These are phyloP conservation scores for Aureobasidium pullulans DNA, from an alignment of 2,329 filamentous ascomycete species.

Conservation along the genomic window DNA sequence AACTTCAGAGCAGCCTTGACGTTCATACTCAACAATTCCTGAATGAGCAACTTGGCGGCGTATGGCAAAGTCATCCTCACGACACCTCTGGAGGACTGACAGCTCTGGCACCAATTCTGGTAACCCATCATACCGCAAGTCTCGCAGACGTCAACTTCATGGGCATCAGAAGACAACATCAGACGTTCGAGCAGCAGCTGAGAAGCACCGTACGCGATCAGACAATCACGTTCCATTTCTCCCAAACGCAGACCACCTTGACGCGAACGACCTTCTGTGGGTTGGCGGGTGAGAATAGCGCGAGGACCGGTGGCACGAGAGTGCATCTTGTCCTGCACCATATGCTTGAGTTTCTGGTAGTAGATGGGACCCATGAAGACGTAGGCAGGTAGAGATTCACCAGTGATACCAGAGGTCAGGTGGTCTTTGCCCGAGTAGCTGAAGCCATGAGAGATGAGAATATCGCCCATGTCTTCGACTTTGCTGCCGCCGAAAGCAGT, in stretches of 20 bases:
- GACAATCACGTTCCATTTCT: slow-evolving; percentile 97
- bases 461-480: slow-evolving; percentile 80
- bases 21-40: slow-evolving; percentile 97
- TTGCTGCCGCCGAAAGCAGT: slow-evolving; percentile 78
- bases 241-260: slow-evolving; percentile 88
- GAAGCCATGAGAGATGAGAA: slow-evolving; percentile 82
- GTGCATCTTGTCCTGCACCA: slow-evolving; percentile 99
- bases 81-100: slow-evolving; percentile 75
- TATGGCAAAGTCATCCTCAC: slow-evolving; percentile 96
- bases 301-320: slow-evolving; percentile 82
- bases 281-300: slow-evolving; percentile 88
- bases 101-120: slow-evolving; percentile 88
- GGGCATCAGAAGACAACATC: slow-evolving; percentile 89
- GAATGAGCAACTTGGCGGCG: slow-evolving; percentile 89
- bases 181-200: slow-evolving; percentile 87
- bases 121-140: slow-evolving; percentile 92
- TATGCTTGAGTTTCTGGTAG: slow-evolving; percentile 99
- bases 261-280: slow-evolving; percentile 87
- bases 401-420: slow-evolving; percentile 89
- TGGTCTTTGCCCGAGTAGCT: slow-evolving; percentile 97
- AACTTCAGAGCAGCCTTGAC: slow-evolving; percentile 87
- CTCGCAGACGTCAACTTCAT: slow-evolving; percentile 89
- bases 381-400: slow-evolving; percentile 87
- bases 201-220: slow-evolving; percentile 93
- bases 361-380: slow-evolving; percentile 99